Base-by-base conservation (phyloP, 2,329 filamentous ascomycete genomes). In the Botrytis elliptica region DNA sequence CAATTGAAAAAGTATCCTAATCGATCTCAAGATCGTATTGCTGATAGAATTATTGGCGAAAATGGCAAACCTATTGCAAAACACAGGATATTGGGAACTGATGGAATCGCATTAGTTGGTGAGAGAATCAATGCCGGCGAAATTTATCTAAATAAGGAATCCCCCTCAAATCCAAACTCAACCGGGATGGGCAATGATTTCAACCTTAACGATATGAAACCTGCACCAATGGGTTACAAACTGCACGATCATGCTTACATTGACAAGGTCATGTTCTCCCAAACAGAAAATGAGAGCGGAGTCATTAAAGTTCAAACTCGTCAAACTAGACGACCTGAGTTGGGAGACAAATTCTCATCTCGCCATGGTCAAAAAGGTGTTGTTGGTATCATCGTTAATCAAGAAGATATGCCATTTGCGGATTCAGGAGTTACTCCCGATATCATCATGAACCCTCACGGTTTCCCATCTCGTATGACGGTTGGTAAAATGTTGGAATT, bases 401-500 rank as follows among this genome's bases (percentile, higher is more conserved):
- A 98, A 84, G 94, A 96, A 81, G 96, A 99, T 81, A 92, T 99
- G 90, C 96, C 96, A 0, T 99, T 99, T 84, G 92, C 92, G 52
- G 96, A 99, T 83, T 86, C 88, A 70, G 97, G 96, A 3, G 89
- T 99, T 77, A 92, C 91, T n/a, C 96, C 96, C 0, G 96, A 99
- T 83, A 98, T 99, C 78, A 99, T 99, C 89, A 99, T 99, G 96
- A 99, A 99, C 85, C 96, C 97, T 0, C 96, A 99, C 84, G 96
- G 96, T 90, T 99, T 99, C 87, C 96, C 96, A 1, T 98, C 95
- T 46, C 96, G 96, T 83, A 99, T 99, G 96, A 99, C 96, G 71
- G 96, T 99, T 76, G 96, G 96, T 46, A 99, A 99, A 84, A 92
- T 99, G 86, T 89, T 99, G 69, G 96, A 99, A 82, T 93, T 97